These are phyloP conservation scores for Pythium folliculosum DNA, from an alignment of 352 stramenopile species.

Conservation along the genomic window DNA sequence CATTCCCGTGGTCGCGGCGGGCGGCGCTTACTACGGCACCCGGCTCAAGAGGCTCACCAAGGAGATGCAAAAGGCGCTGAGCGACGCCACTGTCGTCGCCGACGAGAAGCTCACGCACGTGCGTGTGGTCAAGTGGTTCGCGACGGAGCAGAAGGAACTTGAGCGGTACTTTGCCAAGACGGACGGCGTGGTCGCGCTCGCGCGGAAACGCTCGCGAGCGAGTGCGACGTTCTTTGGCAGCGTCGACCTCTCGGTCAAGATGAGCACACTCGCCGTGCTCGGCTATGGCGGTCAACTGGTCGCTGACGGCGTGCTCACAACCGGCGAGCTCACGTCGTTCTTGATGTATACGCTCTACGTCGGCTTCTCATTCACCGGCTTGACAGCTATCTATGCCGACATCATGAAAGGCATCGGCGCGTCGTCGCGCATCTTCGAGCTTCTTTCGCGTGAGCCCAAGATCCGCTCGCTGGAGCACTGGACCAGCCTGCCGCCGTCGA, in stretches of 20 bases:
- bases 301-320: constrained; percentile 75
- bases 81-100: constrained; percentile 88
- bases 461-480: constrained; percentile 43
- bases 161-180: constrained; percentile 56
- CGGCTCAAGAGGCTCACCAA: constrained; percentile 87
- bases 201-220: constrained; percentile 72
- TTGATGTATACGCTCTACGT: constrained; percentile 94
- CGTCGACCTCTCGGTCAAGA: constrained; percentile 85
- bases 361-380: constrained; percentile 79
- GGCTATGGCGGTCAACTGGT: constrained; percentile 93
- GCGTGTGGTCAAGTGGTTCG: constrained; percentile 92
- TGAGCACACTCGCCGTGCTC: constrained; percentile 89
- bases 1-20: constrained; percentile 89
- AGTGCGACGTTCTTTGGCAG: constrained; percentile 84
- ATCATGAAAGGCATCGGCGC: constrained; percentile 90
- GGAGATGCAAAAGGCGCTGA: constrained; percentile 90
- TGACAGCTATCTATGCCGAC: constrained; percentile 92
- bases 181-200: constrained; percentile 58
- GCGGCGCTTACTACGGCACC: constrained; percentile 83
- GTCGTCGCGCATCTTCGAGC: constrained; percentile 88
- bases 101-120: constrained; percentile 93
- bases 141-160: constrained; percentile 76
- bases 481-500: constrained; percentile 30
- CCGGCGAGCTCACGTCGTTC: constrained; percentile 92
- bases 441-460: constrained; percentile 84